These are phyloP conservation scores for Neocatenulostroma microsporum DNA, from an alignment of 2,329 filamentous ascomycete genomes.

Conservation along the genomic window DNA sequence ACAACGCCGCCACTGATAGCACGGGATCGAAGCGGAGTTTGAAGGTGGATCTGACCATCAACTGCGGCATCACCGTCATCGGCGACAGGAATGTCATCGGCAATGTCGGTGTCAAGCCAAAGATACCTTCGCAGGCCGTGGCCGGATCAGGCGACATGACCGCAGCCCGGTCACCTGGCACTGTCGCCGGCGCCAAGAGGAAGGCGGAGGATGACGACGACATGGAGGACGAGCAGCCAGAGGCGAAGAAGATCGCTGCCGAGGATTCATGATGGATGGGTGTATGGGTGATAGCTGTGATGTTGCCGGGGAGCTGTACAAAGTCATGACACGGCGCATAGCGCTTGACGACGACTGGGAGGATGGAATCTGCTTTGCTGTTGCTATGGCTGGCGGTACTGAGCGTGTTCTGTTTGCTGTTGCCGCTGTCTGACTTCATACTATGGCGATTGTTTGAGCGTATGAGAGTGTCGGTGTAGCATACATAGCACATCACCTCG, in stretches of 20 bases:
- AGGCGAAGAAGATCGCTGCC: constrained; percentile 16
- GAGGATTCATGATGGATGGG: not conserved
- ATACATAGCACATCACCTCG: too few species aligned
- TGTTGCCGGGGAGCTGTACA: not conserved
- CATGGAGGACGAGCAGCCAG: constrained; percentile 7
- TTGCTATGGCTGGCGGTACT: too few species aligned
- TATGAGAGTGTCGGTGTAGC: too few species aligned
- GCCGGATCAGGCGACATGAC: too few species aligned
- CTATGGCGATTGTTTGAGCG: too few species aligned
- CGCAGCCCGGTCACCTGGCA: constrained; percentile 5
- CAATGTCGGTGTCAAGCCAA: constrained; percentile 22
- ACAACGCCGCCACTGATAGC: constrained; percentile 29
- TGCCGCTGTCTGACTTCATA: too few species aligned
- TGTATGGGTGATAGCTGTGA: not conserved
- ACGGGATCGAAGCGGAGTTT: constrained; percentile 33
- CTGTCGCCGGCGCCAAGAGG: constrained; percentile 24
- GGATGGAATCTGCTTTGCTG: too few species aligned
- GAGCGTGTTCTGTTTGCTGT: too few species aligned
- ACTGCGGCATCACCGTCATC: constrained; percentile 27
- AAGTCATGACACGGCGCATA: not conserved
- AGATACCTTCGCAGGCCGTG: constrained; percentile 7
- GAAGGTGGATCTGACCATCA: constrained; percentile 39
- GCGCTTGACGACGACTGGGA: too few species aligned
- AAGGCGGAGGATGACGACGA: constrained; percentile 20
- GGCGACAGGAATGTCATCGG: constrained; percentile 28